A percentile compares a stretch with the other conserved stretches of the same genome.
phyloP scores from a whole-genome alignment of 2,329 filamentous ascomycete genomes.

The Gremmenia infestans region DNA sequence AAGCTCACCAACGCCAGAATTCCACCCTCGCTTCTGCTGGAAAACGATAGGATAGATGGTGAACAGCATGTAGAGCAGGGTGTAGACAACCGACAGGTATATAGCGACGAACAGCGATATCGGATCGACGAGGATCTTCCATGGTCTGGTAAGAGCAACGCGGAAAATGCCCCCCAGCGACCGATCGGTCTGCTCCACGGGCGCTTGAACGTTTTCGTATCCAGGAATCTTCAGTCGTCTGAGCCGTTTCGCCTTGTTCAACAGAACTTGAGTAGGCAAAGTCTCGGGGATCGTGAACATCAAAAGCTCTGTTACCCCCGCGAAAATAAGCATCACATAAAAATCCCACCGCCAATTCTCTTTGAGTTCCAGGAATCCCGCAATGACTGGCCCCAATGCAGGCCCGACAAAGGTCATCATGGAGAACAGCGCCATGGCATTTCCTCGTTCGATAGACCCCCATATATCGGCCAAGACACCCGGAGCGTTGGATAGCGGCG shows the following conservation, averaged over 20 bases:
- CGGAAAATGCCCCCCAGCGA: conserved; percentile 53
- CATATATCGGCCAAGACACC: conserved; percentile 61
- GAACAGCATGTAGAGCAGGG: conserved; percentile 29
- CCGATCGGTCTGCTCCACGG: conserved; percentile 59
- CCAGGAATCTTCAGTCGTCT: conserved; percentile 43
- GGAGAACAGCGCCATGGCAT: conserved; percentile 60
- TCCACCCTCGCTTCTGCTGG: conserved; percentile 38
- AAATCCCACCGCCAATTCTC: conserved; percentile 49
- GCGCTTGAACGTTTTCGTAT: conserved; percentile 47
- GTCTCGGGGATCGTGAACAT: conserved; percentile 59
- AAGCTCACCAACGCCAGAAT: conserved; percentile 50
- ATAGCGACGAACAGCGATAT: conserved; percentile 79
- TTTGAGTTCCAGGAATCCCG: conserved; percentile 52
- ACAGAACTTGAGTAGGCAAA: conserved; percentile 44
- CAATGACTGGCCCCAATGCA: conserved; percentile 40
- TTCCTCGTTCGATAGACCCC: conserved; percentile 45
- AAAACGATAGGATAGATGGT: conserved; percentile 30
- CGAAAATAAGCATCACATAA: conserved; percentile 43
- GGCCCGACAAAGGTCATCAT: conserved; percentile 58
- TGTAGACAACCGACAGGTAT: conserved; percentile 60
- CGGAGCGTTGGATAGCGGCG: conserved; percentile 56
- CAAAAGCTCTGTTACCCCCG: conserved; percentile 35
- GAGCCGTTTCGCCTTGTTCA: conserved; percentile 49
- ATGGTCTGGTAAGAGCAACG: conserved; percentile 81
- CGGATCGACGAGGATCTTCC: conserved; percentile 82